Base-by-base conservation (phyloP, 1,284 basidiomycete species). In the Trametes sp. region DNA sequence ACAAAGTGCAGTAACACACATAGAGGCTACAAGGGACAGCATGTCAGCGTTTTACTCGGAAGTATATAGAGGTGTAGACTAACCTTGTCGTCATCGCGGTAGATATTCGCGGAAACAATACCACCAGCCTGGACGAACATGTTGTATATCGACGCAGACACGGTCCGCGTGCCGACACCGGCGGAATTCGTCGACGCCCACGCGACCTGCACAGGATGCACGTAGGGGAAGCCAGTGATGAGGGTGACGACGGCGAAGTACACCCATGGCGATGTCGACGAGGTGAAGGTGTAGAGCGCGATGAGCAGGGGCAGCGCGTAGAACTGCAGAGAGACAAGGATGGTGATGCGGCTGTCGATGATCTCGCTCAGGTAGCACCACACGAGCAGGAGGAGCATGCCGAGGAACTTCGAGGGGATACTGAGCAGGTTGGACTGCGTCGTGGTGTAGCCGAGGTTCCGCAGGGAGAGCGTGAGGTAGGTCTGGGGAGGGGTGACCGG, bases 381-480 rank as follows among this genome's bases (percentile, higher is more conserved):
- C 38, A 79, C 68, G 7, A 88, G 69, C 10, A 87, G 78, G 66
- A 67, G 69, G 55, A 77, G 61, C 26, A 74, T 70, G 28, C 76
- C 77, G 13, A 79, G 61, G 9, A 76, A 73, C 35, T 75, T 77
- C 24, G 78, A 77, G 0, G 87, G 87, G 54, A 91, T 87, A 4
- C 80, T 83, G 54, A 91, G 78, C 35, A 91, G 74, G 70, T 88
- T 90, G 11, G 85, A 81, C 58, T 84, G 70, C 54, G 87, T 83
- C 1, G 87, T 90, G 64, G 75, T 76, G 75, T 90, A 90, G 1
- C 88, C 88, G 16, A 88, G 78, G 54, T 84, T 75, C 21, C 83
- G 81, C 16, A 92, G 80, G 2, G 85, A 83, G 4, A 91, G 78
- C 0, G 87, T 87, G 13, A 92, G 80, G 68, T 91, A 92, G 14